Conservation (phyloP, 2,329 filamentous ascomycete species). For the Penicillium nordicum region DNA sequence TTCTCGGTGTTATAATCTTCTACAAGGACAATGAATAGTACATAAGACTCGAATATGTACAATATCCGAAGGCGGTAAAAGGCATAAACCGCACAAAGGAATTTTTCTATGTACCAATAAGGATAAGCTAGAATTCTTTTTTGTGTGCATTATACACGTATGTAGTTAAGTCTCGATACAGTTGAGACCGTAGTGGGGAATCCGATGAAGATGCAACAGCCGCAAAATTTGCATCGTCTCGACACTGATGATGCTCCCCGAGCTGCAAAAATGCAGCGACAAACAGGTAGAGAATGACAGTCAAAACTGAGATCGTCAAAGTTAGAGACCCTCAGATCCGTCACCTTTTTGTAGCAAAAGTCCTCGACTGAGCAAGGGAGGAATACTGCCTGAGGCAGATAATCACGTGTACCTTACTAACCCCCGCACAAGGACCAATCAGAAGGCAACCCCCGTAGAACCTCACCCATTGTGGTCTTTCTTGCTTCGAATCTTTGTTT, state of each 20-base stretch:
- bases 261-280: background rate
- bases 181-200: background rate
- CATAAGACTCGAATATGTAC: background rate
- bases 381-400: conserved; percentile 6
- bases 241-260: background rate
- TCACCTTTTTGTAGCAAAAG: background rate
- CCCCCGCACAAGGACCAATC: conserved; percentile 16
- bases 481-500: conserved; percentile 17
- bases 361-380: conserved; percentile 1
- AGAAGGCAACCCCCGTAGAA: conserved; percentile 15
- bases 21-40: background rate
- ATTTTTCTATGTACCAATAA: background rate
- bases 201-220: background rate
- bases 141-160: background rate
- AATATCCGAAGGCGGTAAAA: background rate
- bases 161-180: background rate
- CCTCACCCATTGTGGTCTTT: conserved; percentile 18
- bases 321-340: background rate
- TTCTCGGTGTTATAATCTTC: background rate
- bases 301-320: background rate
- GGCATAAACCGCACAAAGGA: background rate
- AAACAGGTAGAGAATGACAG: background rate
- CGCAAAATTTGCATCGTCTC: background rate
- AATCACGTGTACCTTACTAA: conserved; percentile 15
- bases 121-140: background rate